phyloP scores from a whole-genome alignment of 2,329 filamentous ascomycete genomes.

The Emericellopsis atlantica region DNA sequence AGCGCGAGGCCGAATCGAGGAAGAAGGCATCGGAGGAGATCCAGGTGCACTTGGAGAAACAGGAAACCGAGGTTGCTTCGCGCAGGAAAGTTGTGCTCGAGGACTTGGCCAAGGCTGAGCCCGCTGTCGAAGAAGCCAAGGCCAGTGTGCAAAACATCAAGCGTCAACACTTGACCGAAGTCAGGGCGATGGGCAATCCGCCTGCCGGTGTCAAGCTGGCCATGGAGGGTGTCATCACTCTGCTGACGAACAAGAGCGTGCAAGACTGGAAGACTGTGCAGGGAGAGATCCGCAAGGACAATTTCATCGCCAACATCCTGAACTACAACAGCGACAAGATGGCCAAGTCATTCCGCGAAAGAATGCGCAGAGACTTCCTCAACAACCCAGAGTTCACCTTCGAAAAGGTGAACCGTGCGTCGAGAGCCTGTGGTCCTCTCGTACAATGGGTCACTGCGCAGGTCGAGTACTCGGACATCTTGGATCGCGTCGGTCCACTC shows the following conservation, averaged over 20 bases:
- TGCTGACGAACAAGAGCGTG: slow-evolving; percentile 66
- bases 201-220: slow-evolving; percentile 84
- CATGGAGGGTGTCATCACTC: slow-evolving; percentile 88
- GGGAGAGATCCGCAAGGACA: slow-evolving; percentile 76
- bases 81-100: slow-evolving; percentile 74
- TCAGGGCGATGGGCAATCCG: slow-evolving; percentile 90
- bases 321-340: slow-evolving; percentile 97
- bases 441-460: slow-evolving; percentile 97
- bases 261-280: slow-evolving; percentile 88
- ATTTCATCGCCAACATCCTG: slow-evolving; percentile 96
- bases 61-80: slow-evolving; percentile 75
- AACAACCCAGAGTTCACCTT: slow-evolving; percentile 93
- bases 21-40: slow-evolving; percentile 83
- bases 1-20: slow-evolving; percentile 84
- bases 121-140: slow-evolving; percentile 83
- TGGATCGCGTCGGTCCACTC: slow-evolving; percentile 85
- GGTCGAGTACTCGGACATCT: slow-evolving; percentile 94
- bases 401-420: slow-evolving; percentile 90
- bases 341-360: slow-evolving; percentile 68
- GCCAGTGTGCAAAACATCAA: slow-evolving; percentile 98
- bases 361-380: slow-evolving; percentile 88
- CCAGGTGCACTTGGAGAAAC: slow-evolving; percentile 73
- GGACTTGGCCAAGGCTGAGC: slow-evolving; percentile 84
- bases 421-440: slow-evolving; percentile 90
- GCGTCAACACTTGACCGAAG: slow-evolving; percentile 90